phyloP scores from a whole-genome alignment of 2,329 filamentous ascomycete genomes.

The Chaetomiaceae sp. region DNA sequence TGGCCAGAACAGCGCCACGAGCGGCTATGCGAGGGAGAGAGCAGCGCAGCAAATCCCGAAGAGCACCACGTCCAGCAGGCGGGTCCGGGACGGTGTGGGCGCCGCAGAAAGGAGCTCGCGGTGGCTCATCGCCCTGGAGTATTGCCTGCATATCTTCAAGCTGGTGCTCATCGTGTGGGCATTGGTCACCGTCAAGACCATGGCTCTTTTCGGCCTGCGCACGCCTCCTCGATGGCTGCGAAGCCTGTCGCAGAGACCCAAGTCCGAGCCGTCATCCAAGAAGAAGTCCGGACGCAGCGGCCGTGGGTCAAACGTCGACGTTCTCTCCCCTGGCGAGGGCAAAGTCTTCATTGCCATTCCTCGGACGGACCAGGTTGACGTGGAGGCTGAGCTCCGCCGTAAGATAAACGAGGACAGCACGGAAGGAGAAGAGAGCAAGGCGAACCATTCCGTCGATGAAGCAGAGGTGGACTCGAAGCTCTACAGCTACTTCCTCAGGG shows the following conservation, averaged over 20 bases:
- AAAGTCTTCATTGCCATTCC: conserved; percentile 38
- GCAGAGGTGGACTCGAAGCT: conserved; percentile 66
- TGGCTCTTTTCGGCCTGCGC: conserved; percentile 57
- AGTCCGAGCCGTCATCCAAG: conserved; percentile 25
- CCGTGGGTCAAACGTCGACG: conserved; percentile 38
- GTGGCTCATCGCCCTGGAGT: conserved; percentile 72
- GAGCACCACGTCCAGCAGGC: conserved; percentile 39
- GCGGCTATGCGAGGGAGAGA: conserved; percentile 66
- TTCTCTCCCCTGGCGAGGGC: conserved; percentile 17
- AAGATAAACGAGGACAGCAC: conserved; percentile 42
- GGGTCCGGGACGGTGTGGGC: conserved; percentile 63
- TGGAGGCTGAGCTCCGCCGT: conserved; percentile 73
- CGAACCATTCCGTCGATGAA: conserved; percentile 45
- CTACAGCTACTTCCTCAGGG: conserved; percentile 79
- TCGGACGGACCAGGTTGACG: conserved; percentile 64
- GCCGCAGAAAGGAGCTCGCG: conserved; percentile 72
- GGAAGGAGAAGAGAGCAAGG: conserved; percentile 28
- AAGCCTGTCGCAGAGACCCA: conserved; percentile 41
- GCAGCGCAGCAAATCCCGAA: conserved; percentile 56
- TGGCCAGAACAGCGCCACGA: conserved; percentile 40
- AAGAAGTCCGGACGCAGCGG: conserved; percentile 23
- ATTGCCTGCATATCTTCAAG: conserved; percentile 68
- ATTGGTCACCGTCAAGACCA: conserved; percentile 47
- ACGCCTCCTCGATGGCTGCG: conserved; percentile 62
- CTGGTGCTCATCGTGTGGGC: conserved; percentile 58